These are phyloP conservation scores for Arthrobotrys conoides DNA, from an alignment of 2,329 filamentous ascomycete genomes.

Conservation along the genomic window DNA sequence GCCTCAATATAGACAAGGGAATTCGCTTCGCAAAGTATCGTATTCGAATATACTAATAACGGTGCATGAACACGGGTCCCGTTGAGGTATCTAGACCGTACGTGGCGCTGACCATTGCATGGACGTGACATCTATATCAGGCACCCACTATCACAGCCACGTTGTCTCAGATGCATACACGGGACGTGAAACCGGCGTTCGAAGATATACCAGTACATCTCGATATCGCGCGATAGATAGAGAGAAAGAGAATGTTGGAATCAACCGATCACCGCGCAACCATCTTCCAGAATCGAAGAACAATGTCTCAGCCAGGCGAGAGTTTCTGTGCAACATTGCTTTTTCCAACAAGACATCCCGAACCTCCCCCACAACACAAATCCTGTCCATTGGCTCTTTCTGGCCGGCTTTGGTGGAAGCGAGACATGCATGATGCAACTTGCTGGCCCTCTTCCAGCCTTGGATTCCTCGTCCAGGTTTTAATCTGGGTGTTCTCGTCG, in stretches of 20 bases:
- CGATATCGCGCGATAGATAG: conserved; percentile 1
- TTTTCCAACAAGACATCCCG: conserved; percentile 40
- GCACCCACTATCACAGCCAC: conserved; percentile 26
- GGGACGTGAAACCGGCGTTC: neutral
- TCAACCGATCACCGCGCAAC: neutral
- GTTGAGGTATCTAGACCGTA: conserved; percentile 13
- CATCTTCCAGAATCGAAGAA: neutral
- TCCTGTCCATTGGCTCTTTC: conserved; percentile 24
- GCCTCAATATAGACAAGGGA: too few species aligned
- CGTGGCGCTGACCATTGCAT: neutral
- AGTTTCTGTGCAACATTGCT: conserved; percentile 31
- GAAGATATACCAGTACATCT: neutral
- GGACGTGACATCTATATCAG: conserved; percentile 25
- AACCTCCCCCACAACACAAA: conserved; percentile 52
- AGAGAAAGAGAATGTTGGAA: neutral
- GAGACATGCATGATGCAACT: conserved; percentile 56
- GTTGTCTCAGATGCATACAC: conserved; percentile 7
- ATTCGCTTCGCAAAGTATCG: too few species aligned
- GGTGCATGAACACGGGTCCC: conserved; percentile 12
- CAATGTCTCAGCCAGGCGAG: conserved; percentile 54
- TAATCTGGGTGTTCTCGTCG: conserved; percentile 20
- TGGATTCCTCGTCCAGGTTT: neutral
- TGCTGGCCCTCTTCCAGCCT: conserved; percentile 37
- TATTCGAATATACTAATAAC: neutral
- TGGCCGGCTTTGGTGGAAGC: conserved; percentile 50